Evolutionary conservation across 805 yeast species (phyloP), one percentile per base, ranked within the genome.

Genomic region (Candida boleticola): DNA sequence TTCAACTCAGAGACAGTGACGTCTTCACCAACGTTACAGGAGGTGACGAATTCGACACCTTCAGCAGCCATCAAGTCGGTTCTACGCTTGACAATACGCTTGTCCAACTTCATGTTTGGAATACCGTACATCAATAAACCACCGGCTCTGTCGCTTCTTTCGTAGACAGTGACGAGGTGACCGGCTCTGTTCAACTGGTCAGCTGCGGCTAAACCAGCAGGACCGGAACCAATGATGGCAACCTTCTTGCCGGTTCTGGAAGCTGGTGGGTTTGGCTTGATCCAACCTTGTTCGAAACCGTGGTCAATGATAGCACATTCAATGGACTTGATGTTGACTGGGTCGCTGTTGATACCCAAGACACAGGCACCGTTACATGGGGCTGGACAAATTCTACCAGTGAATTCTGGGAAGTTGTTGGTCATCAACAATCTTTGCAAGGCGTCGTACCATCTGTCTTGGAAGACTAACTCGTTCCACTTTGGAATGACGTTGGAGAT

Each of bases 51-150:
- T 20, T 77, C 77, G 54, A 92, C 74, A 40, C 99, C 99, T 64
- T 92, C 97, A 35, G 88, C 96, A 23, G 76, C 85, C 76, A 92
- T 71, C 62, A 93, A 74, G 60, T 92, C 95, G 44, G 93, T 77
- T 75, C 98, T 89, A 62, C 98, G 82, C 72, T 89, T 86, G 46
- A 92, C 97, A 60, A 93, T 79, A 19, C 83, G 73, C 76, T 92
- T 92, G 68, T 92, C 99, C 55, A 92, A 77, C 73, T 92, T 92
- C 99, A 92, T 92, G 76, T 92, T 92, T 54, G 99, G 99, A 68
- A 92, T 92, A 80, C 99, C 99, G 66, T 92, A 92, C 98, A 93
- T 93, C 71, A 92, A 68, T 61, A 92, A 76, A 43, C 99, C 99
- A 75, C 99, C 99, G 37, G 92, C 85, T 64, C 97, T 81, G 70